Evolutionary conservation across 805 yeast species (phyloP), one percentile per base, ranked within the genome.

Genomic region (Candida sonorensis): DNA sequence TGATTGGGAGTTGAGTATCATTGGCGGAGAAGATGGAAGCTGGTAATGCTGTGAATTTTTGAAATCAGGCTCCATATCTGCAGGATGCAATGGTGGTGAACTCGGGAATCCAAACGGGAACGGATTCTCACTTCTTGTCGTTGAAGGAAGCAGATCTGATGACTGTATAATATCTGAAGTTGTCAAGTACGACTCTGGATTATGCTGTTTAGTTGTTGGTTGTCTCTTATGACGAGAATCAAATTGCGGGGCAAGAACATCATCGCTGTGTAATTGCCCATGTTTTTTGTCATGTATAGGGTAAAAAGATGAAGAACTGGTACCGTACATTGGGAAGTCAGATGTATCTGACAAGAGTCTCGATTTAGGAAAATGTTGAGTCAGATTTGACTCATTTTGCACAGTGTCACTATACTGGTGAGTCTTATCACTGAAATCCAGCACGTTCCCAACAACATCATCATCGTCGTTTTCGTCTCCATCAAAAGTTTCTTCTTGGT

Each of bases 91-190:
- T 4, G 53, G 48, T 3, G 59, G 51, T 2, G 59, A 54, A 11
- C 63, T 45, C 0, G 69, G 68, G 4, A 69, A 65, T 29, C 67
- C 60, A 29, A 66, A 31, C 14, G 25, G 20, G 18, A 27, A 29
- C 23, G 28, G 42, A 29, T 23, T 36, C 28, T 23, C 30, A 22
- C 12, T 22, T 23, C 17, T 10, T 21, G 37, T n/a, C 7, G 12
- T 7, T 21, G 23, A 13, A 10, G 25, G 19, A 29, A 14, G 25
- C 17, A 22, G n/a, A 22, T 29, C 31, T 14, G 31, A 29, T 3
- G 31, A 29, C n/a, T 16, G 11, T 11, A n/a, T n/a, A 7, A 29
- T 29, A 16, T 29, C 36, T 11, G 23, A 13, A 10, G 31, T 13
- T 14, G 18, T 10, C 2, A 16, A 12, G n/a, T 24, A 11, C 3